Evolutionary conservation across 441 rosid genomes (phyloP), one percentile per base, ranked within the genome.

Genomic region (Pelargonium myrrhifolium): DNA sequence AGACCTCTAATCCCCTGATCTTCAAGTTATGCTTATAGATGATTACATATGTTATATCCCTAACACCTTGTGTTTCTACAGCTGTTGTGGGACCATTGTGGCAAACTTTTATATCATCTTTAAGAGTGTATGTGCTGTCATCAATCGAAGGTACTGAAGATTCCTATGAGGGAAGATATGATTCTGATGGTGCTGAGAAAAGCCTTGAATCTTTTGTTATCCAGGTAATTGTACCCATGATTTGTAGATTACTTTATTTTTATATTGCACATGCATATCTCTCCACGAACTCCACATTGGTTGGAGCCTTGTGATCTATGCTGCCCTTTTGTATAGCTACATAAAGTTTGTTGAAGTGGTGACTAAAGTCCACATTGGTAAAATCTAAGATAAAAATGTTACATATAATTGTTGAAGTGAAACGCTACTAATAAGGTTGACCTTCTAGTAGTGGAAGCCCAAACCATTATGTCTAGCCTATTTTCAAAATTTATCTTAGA

Each of bases 111-210:
- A 84, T 82, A 31, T 86, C 95, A 43, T 84, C 96, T 76, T 81
- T 91, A 56, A 70, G 80, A 71, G 96, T 93, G 63, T 89, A 93
- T 68, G 64, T 81, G 62, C 86, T 74, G 56, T 88, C 95, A 20
- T 84, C 99, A 82, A 60, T 91, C 74, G 87, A 87, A 78, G 96
- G 96, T 71, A 73, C 80, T 65, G 95, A 86, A 79, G 90, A 89
- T 78, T 68, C 95, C 17, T 91, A 73, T 77, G 93, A 84, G 47
- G 99, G 87, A 74, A 82, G 86, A 74, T 93, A 93, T 76, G 99
- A 93, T 76, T 93, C 97, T 10, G 99, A 93, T 84, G 97, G 99
- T 75, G 92, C 81, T 64, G 99, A 93, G 79, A 91, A 75, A 79
- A 88, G 96, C 79, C 90, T 93, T 77, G 97, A 91, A 81, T 88